phyloP scores from a whole-genome alignment of 306 rosid species.

The Castanospermum australe region DNA sequence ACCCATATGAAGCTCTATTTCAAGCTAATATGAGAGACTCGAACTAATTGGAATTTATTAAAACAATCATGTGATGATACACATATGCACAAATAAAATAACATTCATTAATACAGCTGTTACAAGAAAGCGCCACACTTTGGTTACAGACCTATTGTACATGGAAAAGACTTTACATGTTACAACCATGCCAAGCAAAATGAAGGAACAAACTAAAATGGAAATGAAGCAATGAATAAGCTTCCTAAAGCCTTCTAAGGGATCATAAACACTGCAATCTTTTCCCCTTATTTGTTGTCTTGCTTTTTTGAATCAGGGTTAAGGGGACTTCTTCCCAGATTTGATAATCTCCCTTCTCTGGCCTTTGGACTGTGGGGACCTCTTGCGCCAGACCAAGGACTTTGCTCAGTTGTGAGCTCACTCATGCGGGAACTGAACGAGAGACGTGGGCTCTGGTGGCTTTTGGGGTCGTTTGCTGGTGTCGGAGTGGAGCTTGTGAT shows the following conservation, averaged over 20 bases:
- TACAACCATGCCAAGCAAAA: constrained; percentile 40
- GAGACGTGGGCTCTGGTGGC: constrained; percentile 52
- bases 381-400: constrained; percentile 71
- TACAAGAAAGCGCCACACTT: constrained; percentile 29
- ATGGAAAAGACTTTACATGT: constrained; percentile 40
- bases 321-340: constrained; percentile 72
- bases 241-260: constrained; percentile 26
- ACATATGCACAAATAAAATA: constrained; percentile 29
- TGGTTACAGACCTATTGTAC: constrained; percentile 26
- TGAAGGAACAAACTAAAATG: constrained; percentile 17
- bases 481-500: constrained; percentile 80
- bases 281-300: constrained; percentile 22
- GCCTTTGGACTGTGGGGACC: constrained; percentile 58
- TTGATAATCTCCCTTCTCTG: constrained; percentile 51
- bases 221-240: constrained; percentile 29
- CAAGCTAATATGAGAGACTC: constrained; percentile 6
- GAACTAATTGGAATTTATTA: constrained; percentile 25
- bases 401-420: constrained; percentile 54
- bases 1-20: neutral
- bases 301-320: constrained; percentile 43
- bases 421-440: constrained; percentile 61
- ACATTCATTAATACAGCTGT: constrained; percentile 22
- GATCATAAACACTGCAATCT: constrained; percentile 8
- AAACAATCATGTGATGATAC: constrained; percentile 21
- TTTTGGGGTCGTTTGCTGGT: constrained; percentile 46